A percentile compares a stretch with the other conserved stretches of the same genome.
These are phyloP conservation scores for Aechmea fasciata DNA, from an alignment of 176 grass and related monocot species.

Conservation along the genomic window DNA sequence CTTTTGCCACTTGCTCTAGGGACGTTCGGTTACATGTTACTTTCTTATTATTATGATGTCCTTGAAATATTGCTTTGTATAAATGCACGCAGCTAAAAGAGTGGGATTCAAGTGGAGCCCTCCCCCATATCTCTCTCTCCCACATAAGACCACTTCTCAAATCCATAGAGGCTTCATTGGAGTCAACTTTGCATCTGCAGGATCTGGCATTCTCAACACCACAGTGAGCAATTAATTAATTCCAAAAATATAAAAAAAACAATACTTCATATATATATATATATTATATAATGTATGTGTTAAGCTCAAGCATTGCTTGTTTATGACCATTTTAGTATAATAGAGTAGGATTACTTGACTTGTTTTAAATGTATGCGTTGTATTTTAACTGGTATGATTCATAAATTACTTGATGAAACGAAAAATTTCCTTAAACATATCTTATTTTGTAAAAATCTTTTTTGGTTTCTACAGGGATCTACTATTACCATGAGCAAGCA, in stretches of 20 bases:
- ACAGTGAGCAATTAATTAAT: constrained; percentile 31
- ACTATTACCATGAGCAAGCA: constrained; percentile 57
- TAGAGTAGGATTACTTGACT: too few species aligned
- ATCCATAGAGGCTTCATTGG: constrained; percentile 38
- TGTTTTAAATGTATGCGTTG: too few species aligned
- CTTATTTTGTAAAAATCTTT: background rate
- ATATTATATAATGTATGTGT: too few species aligned
- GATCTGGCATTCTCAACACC: constrained; percentile 68
- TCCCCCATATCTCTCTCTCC: constrained; percentile 46
- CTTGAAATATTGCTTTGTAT: background rate
- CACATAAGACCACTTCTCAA: constrained; percentile 16
- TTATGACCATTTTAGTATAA: too few species aligned
- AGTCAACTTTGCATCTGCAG: constrained; percentile 64
- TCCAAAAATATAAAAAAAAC: too few species aligned
- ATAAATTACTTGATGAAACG: too few species aligned
- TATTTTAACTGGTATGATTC: background rate
- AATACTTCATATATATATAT: too few species aligned
- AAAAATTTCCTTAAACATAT: too few species aligned
- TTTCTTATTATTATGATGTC: background rate
- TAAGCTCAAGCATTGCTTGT: too few species aligned
- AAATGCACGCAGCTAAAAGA: constrained; percentile 27
- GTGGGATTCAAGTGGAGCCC: constrained; percentile 60
- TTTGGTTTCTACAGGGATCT: constrained; percentile 25
- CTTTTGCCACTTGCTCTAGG: too few species aligned
- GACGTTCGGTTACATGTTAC: too few species aligned